phyloP scores from a whole-genome alignment of 495 filamentous ascomycete species.

The Hypoxylon intermedium region DNA sequence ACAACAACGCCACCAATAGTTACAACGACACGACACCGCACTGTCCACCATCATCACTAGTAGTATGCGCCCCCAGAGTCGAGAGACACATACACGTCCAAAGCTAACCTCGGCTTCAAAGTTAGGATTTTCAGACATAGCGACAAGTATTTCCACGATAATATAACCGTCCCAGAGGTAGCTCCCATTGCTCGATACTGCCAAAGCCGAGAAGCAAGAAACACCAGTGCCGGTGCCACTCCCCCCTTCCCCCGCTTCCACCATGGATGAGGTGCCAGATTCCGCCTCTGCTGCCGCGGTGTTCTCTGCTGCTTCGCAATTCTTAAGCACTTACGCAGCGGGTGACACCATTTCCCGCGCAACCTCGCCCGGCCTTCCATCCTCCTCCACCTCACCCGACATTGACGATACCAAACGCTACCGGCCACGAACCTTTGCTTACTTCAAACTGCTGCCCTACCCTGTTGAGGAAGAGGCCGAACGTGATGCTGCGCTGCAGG shows the following conservation, averaged over 20 bases:
- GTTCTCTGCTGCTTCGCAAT: conserved; percentile 36
- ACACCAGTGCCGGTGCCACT: neutral
- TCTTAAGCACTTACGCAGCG: conserved; percentile 35
- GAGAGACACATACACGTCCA: too few relatives aligned
- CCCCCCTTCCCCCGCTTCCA: neutral
- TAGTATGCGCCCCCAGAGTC: too few relatives aligned
- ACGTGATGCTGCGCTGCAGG: conserved; percentile 74
- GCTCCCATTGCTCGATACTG: neutral
- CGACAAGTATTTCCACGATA: neutral
- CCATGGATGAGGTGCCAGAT: conserved; percentile 46
- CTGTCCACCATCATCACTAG: conserved; percentile 3
- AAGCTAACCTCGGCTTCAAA: too few relatives aligned
- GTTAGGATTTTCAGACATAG: too few relatives aligned
- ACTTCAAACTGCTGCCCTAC: conserved; percentile 88
- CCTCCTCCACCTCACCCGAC: conserved; percentile 39
- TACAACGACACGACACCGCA: conserved; percentile 1
- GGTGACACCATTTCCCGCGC: conserved; percentile 57
- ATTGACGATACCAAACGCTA: conserved; percentile 65
- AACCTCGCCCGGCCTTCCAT: conserved; percentile 53
- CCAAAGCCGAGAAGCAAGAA: too few relatives aligned
- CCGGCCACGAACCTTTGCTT: conserved; percentile 90
- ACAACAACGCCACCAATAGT: too few relatives aligned
- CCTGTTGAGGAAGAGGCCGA: conserved; percentile 76
- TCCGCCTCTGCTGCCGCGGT: conserved; percentile 29
- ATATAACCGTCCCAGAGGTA: neutral